Conservation (phyloP, 176 grass and related monocot species). For the Oryza punctata region DNA sequence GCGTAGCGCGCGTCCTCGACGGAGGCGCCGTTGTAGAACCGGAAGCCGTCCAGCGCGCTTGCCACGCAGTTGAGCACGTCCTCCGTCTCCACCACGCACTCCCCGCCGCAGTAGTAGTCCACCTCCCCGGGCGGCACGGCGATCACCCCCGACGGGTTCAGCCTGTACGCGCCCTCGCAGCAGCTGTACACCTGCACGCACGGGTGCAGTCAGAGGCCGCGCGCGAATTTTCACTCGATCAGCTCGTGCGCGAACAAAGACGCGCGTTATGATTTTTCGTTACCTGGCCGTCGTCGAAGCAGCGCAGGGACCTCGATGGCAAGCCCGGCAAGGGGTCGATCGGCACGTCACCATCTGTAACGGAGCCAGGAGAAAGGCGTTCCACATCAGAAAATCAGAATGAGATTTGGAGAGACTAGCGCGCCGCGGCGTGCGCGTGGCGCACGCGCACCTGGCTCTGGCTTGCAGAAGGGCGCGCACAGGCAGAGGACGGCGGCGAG, state of each 20-base stretch:
- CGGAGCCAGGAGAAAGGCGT: background rate
- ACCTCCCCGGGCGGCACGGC: slow-evolving; percentile 31
- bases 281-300: slow-evolving; percentile 63
- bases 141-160: slow-evolving; percentile 48
- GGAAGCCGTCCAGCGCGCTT: slow-evolving; percentile 53
- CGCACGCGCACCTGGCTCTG: slow-evolving; percentile 29
- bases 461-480: slow-evolving; percentile 26
- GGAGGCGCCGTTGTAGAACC: slow-evolving; percentile 64
- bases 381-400: background rate
- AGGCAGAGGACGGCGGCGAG: slow-evolving; percentile 35
- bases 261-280: background rate
- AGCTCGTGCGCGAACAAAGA: background rate
- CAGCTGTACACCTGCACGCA: slow-evolving; percentile 57
- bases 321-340: slow-evolving; percentile 2
- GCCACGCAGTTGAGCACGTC: slow-evolving; percentile 67
- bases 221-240: background rate
- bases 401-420: background rate
- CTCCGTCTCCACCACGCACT: slow-evolving; percentile 69
- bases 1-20: slow-evolving; percentile 49
- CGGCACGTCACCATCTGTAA: background rate
- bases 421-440: background rate
- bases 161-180: slow-evolving; percentile 51
- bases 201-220: background rate
- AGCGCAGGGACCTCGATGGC: slow-evolving; percentile 43
- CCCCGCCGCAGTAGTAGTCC: slow-evolving; percentile 64